Percentiles rank a stretch among this genome's conserved stretches.
Evolutionary conservation across 169 alveolate genomes (phyloP).

Genomic region (Plasmodium berghei): DNA sequence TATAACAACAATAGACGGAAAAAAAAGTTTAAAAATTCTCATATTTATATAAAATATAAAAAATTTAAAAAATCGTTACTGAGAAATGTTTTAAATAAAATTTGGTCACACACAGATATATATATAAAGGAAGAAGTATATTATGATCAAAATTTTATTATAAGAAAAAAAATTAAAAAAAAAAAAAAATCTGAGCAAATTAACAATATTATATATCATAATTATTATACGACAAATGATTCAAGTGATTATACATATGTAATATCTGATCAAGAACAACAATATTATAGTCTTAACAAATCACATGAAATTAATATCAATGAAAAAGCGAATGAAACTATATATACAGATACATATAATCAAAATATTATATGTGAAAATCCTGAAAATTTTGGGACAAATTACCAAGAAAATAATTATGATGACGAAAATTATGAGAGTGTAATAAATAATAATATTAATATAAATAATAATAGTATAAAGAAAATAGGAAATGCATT

Average conservation of each 20-base stretch:
- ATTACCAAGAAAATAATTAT: not conserved
- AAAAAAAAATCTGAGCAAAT: slow-evolving; percentile 9
- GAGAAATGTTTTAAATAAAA: slow-evolving; percentile 47
- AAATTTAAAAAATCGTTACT: slow-evolving; percentile 33
- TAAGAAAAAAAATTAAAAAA: slow-evolving; percentile 12
- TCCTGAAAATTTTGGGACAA: not conserved
- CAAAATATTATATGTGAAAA: not conserved
- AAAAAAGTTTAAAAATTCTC: slow-evolving; percentile 1
- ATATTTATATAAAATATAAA: slow-evolving; percentile 31
- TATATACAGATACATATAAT: slow-evolving; percentile 13
- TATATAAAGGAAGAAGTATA: slow-evolving; percentile 49
- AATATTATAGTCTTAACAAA: slow-evolving; percentile 9
- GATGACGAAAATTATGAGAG: slow-evolving; percentile 1
- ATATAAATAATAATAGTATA: not conserved
- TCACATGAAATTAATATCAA: slow-evolving; percentile 40
- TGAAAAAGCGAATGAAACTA: slow-evolving; percentile 35
- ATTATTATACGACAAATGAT: slow-evolving; percentile 6
- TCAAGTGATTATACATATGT: slow-evolving; percentile 12
- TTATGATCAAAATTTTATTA: slow-evolving; percentile 45
- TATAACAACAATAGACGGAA: not conserved
- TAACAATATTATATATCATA: slow-evolving; percentile 20
- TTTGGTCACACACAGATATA: slow-evolving; percentile 61
- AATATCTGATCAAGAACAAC: slow-evolving; percentile 18
- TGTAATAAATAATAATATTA: not conserved
- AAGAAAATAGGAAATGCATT: slow-evolving; percentile 22